A percentile compares a stretch with the other conserved stretches of the same genome.
Conservation (phyloP, 2,329 filamentous ascomycete genomes). For the Monosporascus sp. region DNA sequence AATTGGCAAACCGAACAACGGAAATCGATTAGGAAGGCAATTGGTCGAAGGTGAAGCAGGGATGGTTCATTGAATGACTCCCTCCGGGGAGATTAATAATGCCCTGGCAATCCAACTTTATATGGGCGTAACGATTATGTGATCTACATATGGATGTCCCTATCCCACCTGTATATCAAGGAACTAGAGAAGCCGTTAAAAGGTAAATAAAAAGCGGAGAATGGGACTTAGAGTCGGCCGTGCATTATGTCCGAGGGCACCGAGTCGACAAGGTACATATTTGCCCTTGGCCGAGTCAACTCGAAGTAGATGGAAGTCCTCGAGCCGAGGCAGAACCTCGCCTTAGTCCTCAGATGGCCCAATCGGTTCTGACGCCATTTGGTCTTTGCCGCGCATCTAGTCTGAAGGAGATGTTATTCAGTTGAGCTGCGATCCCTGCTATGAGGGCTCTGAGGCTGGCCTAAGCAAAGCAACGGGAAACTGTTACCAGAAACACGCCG, state of each 20-base stretch:
- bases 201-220: conserved; percentile 19
- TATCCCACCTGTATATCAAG: conserved; percentile 23
- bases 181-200: conserved; percentile 11
- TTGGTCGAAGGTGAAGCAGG: conserved; percentile 6
- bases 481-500: background rate
- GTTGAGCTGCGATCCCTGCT: no score
- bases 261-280: conserved; percentile 6
- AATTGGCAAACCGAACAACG: conserved; percentile 5
- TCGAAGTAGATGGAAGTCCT: conserved; percentile 13
- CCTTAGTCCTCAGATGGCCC: no score
- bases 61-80: conserved; percentile 15
- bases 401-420: no score
- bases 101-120: conserved; percentile 16
- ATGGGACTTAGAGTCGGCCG: conserved; percentile 22
- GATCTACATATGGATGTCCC: conserved; percentile 16
- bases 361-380: no score
- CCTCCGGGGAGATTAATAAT: conserved; percentile 27
- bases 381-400: no score
- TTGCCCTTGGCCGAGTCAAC: conserved; percentile 22
- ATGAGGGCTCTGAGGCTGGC: no score
- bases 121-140: conserved; percentile 27
- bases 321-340: no score
- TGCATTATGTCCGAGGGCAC: conserved; percentile 27
- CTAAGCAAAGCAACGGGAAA: background rate
- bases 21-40: conserved; percentile 13